phyloP scores from a whole-genome alignment of 2,329 filamentous ascomycete genomes.

The Zasmidium angulare region DNA sequence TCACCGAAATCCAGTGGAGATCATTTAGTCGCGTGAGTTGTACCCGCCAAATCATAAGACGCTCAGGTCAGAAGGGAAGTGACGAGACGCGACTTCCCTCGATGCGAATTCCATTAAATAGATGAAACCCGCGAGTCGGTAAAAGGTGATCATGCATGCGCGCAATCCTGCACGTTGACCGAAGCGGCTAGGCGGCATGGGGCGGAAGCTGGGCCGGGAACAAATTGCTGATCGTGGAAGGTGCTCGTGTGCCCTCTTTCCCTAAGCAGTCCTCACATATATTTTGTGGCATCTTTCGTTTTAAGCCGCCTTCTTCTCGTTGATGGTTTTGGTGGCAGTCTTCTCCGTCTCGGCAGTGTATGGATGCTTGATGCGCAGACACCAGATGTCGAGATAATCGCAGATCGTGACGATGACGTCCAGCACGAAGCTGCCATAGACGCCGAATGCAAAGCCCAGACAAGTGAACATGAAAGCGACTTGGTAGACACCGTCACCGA shows the following conservation, averaged over 20 bases:
- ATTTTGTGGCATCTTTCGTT: too few species aligned
- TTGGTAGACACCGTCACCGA: conserved; percentile 74
- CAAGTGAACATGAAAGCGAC: conserved; percentile 88
- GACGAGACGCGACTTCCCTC: not conserved
- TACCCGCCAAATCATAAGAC: too few species aligned
- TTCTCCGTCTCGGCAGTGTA: conserved; percentile 34
- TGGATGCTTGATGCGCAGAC: conserved; percentile 90
- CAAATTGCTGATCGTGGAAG: not conserved
- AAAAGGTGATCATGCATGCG: not conserved
- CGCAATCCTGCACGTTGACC: conserved; percentile 1
- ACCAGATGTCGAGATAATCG: conserved; percentile 98
- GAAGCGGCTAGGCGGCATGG: too few species aligned
- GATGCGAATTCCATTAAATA: not conserved
- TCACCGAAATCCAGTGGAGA: too few species aligned
- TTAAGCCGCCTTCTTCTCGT: conserved; percentile 21
- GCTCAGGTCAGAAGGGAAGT: not conserved
- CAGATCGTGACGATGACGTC: conserved; percentile 98
- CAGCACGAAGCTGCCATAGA: conserved; percentile 97
- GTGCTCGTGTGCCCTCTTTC: not conserved
- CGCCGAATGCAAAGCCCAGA: conserved; percentile 77
- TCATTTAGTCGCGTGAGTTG: too few species aligned
- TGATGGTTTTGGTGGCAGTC: conserved; percentile 20
- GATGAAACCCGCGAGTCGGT: not conserved
- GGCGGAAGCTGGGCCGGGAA: not conserved
- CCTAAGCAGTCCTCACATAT: not conserved